Evolutionary conservation across 192 early-diverging fungal species (phyloP).

Genomic region (Entophlyctis luteolus): DNA sequence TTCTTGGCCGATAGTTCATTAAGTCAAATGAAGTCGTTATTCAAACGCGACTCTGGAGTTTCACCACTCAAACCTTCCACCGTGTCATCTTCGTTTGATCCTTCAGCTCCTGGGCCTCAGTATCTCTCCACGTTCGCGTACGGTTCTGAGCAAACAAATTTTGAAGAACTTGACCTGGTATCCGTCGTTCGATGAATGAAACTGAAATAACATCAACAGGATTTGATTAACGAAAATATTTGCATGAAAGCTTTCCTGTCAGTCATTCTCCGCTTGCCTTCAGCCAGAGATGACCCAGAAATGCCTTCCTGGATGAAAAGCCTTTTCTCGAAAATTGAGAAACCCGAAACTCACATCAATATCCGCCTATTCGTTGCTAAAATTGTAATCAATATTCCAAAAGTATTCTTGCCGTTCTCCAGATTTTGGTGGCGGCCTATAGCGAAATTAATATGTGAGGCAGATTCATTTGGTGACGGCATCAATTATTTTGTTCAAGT

Average conservation of each 20-base stretch:
- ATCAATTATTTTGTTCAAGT: slow-evolving; percentile 73
- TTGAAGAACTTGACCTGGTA: slow-evolving; percentile 7
- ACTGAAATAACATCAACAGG: no score
- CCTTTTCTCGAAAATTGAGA: slow-evolving; percentile 47
- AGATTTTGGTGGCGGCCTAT: slow-evolving; percentile 58
- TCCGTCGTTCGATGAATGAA: no score
- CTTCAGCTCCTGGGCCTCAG: neutral
- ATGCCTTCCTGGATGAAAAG: slow-evolving; percentile 69
- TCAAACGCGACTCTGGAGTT: neutral
- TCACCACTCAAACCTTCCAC: neutral
- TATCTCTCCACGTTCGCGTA: no score
- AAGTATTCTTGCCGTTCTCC: slow-evolving; percentile 58
- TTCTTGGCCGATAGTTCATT: slow-evolving; percentile 59
- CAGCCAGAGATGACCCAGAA: slow-evolving; percentile 8
- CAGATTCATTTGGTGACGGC: slow-evolving; percentile 49
- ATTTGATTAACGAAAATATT: slow-evolving; percentile 38
- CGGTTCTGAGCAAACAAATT: no score
- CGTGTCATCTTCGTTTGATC: neutral
- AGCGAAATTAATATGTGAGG: slow-evolving; percentile 50
- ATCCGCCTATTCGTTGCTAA: slow-evolving; percentile 62
- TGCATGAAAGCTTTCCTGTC: slow-evolving; percentile 63
- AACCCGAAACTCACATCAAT: slow-evolving; percentile 51
- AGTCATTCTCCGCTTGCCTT: slow-evolving; percentile 53
- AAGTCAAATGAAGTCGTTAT: slow-evolving; percentile 44
- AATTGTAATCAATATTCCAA: slow-evolving; percentile 61